phyloP scores from a whole-genome alignment of 2,329 filamentous ascomycete genomes.

The Penicillium sp. region DNA sequence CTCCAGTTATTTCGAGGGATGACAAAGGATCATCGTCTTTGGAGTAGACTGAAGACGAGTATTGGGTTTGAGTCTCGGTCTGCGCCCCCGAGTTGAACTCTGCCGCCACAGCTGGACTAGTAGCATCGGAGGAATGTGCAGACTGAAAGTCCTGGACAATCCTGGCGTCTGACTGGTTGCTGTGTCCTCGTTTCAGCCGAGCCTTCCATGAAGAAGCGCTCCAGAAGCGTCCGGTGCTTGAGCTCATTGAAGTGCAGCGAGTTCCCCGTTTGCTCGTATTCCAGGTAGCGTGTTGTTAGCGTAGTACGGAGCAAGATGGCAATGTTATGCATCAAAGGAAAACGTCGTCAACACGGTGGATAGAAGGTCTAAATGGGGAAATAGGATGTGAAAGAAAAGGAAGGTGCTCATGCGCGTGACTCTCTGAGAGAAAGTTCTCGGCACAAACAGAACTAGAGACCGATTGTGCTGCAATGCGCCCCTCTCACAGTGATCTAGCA shows the following conservation, averaged over 20 bases:
- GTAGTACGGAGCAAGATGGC: neutral
- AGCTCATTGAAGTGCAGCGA: neutral
- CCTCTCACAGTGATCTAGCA: neutral
- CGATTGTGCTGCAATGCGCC: neutral
- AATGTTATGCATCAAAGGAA: neutral
- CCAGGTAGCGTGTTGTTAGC: too few relatives aligned
- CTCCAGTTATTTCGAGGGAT: too few relatives aligned
- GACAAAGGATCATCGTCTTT: neutral
- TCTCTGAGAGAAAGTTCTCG: neutral
- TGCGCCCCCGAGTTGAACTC: neutral
- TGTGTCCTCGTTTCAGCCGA: neutral
- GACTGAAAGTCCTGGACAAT: neutral
- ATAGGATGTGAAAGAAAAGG: neutral
- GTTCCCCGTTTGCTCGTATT: neutral
- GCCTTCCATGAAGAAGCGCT: constrained; percentile 1
- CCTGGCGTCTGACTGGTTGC: neutral
- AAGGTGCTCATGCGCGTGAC: neutral
- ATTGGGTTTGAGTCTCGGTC: constrained; percentile 3
- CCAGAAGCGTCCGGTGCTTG: neutral
- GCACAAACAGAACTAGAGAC: neutral
- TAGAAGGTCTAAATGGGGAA: neutral
- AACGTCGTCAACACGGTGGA: neutral
- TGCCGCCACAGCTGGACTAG: neutral
- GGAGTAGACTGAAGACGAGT: constrained; percentile 2
- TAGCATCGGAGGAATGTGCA: neutral